These are phyloP conservation scores for Yarrowia osloensis DNA, from an alignment of 805 yeast genomes.

Conservation along the genomic window DNA sequence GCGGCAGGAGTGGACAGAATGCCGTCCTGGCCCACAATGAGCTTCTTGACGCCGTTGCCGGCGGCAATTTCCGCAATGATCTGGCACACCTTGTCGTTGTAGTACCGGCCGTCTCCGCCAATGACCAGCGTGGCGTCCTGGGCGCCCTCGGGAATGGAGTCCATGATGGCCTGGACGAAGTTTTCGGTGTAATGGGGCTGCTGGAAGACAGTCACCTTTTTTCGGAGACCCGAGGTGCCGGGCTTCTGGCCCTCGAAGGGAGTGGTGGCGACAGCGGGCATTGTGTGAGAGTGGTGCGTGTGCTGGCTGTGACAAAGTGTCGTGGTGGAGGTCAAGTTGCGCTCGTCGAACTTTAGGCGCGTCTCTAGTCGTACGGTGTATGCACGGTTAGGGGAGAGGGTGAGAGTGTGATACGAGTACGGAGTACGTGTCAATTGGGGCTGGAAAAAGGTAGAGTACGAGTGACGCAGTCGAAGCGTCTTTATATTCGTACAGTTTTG, in stretches of 20 bases:
- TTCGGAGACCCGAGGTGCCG: conserved; percentile 95
- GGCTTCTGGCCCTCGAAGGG: conserved; percentile 93
- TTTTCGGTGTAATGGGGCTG: conserved; percentile 84
- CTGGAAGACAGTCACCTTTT: conserved; percentile 84
- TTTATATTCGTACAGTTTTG: neutral
- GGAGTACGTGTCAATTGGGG: too few relatives aligned
- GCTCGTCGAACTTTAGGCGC: conserved; percentile 11
- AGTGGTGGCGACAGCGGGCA: conserved; percentile 55
- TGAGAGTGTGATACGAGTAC: too few relatives aligned
- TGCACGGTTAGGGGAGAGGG: conserved; percentile 27
- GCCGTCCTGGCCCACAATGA: conserved; percentile 86
- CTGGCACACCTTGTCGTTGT: conserved; percentile 78
- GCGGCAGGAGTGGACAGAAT: conserved; percentile 95
- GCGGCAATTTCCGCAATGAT: conserved; percentile 81
- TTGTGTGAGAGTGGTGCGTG: neutral
- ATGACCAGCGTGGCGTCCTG: conserved; percentile 74
- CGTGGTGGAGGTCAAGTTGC: neutral
- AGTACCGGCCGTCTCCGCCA: conserved; percentile 97
- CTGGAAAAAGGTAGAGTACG: neutral
- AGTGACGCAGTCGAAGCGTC: neutral
- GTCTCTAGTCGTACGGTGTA: conserved; percentile 13
- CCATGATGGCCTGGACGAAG: conserved; percentile 82
- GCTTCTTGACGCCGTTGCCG: conserved; percentile 84
- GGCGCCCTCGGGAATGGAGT: conserved; percentile 88
- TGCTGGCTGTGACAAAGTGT: neutral